These are phyloP conservation scores for Aegilops umbellulata DNA, from an alignment of 176 grass and related monocot genomes.

Conservation along the genomic window DNA sequence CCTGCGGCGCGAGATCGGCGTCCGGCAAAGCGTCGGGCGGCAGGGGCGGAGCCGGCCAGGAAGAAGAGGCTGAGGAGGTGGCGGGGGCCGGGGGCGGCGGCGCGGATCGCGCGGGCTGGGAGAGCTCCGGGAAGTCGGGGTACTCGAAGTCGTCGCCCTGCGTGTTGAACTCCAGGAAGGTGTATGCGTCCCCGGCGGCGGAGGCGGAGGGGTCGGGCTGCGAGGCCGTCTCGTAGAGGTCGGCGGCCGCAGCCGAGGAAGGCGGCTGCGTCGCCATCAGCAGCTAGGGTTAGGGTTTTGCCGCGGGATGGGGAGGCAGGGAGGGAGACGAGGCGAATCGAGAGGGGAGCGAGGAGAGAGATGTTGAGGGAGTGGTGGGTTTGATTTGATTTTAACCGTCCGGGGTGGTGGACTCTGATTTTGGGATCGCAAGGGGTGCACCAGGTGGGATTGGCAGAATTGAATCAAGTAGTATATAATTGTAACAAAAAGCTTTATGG, in stretches of 20 bases:
- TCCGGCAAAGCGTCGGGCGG: slow-evolving; percentile 28
- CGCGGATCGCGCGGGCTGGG: slow-evolving; percentile 64
- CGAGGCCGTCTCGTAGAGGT: slow-evolving; percentile 98
- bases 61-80: slow-evolving; percentile 27
- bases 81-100: slow-evolving; percentile 36
- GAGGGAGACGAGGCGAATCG: slow-evolving; percentile 38
- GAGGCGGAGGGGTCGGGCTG: slow-evolving; percentile 72
- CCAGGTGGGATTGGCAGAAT: neutral
- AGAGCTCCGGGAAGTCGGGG: slow-evolving; percentile 76
- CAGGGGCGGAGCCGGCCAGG: slow-evolving; percentile 37
- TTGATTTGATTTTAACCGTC: slow-evolving; percentile 31
- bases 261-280: slow-evolving; percentile 49
- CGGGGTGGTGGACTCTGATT: neutral
- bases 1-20: slow-evolving; percentile 37
- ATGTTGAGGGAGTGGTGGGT: neutral
- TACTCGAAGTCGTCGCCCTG: slow-evolving; percentile 96
- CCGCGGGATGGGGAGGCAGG: neutral
- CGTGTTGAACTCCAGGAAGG: slow-evolving; percentile 98
- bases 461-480: too few relatives aligned
- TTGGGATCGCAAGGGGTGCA: neutral
- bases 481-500: too few relatives aligned
- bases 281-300: slow-evolving; percentile 73
- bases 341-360: neutral
- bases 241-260: slow-evolving; percentile 44
- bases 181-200: slow-evolving; percentile 79